Percentiles rank a stretch among this genome's conserved stretches.
phyloP scores from a whole-genome alignment of 1,139 yeast species.

The Meyerozyma smithsonii region DNA sequence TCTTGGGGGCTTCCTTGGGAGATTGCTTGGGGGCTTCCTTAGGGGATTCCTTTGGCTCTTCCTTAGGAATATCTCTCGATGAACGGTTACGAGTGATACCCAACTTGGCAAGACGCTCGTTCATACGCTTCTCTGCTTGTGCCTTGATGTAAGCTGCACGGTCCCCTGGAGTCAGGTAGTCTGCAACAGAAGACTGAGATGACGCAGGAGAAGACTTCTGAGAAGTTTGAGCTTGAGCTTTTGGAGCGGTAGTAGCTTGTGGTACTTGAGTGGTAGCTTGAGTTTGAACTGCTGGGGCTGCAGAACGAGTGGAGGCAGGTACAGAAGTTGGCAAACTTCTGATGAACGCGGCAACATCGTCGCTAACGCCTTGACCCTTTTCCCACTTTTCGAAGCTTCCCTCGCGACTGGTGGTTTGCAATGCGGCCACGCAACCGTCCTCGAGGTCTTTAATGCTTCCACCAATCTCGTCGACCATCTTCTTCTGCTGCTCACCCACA shows the following conservation, averaged over 20 bases:
- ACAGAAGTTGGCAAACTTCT: conserved; percentile 29
- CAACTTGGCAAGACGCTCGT: conserved; percentile 79
- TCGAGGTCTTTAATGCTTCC: conserved; percentile 69
- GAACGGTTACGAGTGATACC: conserved; percentile 54
- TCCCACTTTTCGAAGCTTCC: conserved; percentile 78
- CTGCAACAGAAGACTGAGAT: conserved; percentile 4
- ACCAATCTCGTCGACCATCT: conserved; percentile 68
- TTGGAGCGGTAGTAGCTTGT: no score
- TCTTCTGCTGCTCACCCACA: conserved; percentile 53
- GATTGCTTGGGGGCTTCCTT: neutral
- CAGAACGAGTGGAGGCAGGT: no score
- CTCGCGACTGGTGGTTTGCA: conserved; percentile 40
- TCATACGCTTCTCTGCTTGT: conserved; percentile 87
- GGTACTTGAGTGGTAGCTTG: no score
- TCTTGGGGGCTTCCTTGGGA: conserved; percentile 1
- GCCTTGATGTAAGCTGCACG: conserved; percentile 83
- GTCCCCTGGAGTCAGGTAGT: conserved; percentile 52
- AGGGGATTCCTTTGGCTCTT: neutral
- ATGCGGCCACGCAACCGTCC: conserved; percentile 48
- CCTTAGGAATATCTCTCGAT: conserved; percentile 8
- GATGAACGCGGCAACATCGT: conserved; percentile 60
- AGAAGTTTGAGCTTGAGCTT: neutral
- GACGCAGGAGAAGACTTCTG: conserved; percentile 5
- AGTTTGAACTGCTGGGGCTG: no score
- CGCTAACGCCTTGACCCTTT: conserved; percentile 71